Conservation (phyloP, 176 grass and related monocot species). For the Avena sativa region DNA sequence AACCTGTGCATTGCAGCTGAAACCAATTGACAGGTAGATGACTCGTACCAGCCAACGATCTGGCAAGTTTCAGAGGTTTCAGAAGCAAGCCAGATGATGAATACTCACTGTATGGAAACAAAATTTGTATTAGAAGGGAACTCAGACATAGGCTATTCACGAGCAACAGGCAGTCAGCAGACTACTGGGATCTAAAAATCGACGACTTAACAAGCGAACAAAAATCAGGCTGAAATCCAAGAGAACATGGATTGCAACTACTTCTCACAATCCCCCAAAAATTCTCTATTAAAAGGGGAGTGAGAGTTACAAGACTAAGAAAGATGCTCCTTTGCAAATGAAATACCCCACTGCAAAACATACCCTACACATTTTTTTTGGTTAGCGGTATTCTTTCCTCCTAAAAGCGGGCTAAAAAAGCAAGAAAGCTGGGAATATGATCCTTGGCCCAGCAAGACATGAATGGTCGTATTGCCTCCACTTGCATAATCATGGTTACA, state of each 20-base stretch:
- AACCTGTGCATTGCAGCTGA: constrained; percentile 27
- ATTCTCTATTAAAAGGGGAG: constrained; percentile 19
- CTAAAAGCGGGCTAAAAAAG: constrained; percentile 31
- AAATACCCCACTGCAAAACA: constrained; percentile 49
- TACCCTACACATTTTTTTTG: constrained; percentile 48
- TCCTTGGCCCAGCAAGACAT: constrained; percentile 46
- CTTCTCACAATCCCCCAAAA: constrained; percentile 33
- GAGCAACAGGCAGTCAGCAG: not conserved
- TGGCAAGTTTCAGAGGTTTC: constrained; percentile 40
- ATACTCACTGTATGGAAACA: constrained; percentile 32
- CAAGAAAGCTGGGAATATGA: constrained; percentile 45
- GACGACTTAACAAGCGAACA: not conserved
- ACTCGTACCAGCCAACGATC: constrained; percentile 28
- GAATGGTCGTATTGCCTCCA: constrained; percentile 39
- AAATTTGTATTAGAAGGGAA: constrained; percentile 31
- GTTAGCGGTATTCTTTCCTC: constrained; percentile 46
- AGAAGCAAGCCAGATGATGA: constrained; percentile 26
- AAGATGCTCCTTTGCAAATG: constrained; percentile 44
- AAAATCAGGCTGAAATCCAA: constrained; percentile 22
- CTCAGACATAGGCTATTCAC: constrained; percentile 23
- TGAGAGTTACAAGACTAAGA: constrained; percentile 36
- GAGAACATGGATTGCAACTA: constrained; percentile 5
- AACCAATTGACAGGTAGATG: not conserved
- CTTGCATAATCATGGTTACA: constrained; percentile 42
- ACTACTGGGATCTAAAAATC: constrained; percentile 12